A percentile compares a stretch with the other conserved stretches of the same genome.
Evolutionary conservation across 177 flowering plant species (phyloP).

Genomic region (Telopea speciosissima): DNA sequence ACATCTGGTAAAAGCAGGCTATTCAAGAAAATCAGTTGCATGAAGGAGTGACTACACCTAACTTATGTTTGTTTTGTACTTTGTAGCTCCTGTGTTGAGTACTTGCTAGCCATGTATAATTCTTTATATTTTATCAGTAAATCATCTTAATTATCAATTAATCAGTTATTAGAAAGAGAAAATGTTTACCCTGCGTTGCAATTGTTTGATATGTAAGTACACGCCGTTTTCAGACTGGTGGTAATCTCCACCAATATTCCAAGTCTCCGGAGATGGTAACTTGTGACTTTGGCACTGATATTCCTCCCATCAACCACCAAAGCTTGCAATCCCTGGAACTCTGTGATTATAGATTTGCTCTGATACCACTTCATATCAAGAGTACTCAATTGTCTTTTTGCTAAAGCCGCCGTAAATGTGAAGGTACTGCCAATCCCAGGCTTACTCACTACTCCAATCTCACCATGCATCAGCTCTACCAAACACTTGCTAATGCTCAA

Average conservation of each 20-base stretch:
- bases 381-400: constrained; percentile 37
- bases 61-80: too few species aligned
- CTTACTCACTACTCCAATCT: constrained; percentile 82
- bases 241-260: constrained; percentile 51
- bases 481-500: constrained; percentile 83
- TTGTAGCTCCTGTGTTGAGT: too few species aligned
- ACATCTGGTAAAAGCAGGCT: too few species aligned
- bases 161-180: too few species aligned
- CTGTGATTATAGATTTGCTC: constrained; percentile 33
- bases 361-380: constrained; percentile 34
- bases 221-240: constrained; percentile 33
- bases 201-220: constrained; percentile 27
- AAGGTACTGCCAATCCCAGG: constrained; percentile 73
- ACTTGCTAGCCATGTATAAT: too few species aligned
- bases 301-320: constrained; percentile 64
- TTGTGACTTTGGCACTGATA: constrained; percentile 74
- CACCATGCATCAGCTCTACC: constrained; percentile 86
- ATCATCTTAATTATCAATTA: too few species aligned
- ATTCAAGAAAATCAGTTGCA: too few species aligned
- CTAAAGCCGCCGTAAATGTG: constrained; percentile 56
- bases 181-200: constrained; percentile 34
- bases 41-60: too few species aligned
- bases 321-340: constrained; percentile 59
- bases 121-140: too few species aligned
- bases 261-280: constrained; percentile 76